Evolutionary conservation across 345 rosid species (phyloP).

Genomic region (Euphorbia tirucalli): DNA sequence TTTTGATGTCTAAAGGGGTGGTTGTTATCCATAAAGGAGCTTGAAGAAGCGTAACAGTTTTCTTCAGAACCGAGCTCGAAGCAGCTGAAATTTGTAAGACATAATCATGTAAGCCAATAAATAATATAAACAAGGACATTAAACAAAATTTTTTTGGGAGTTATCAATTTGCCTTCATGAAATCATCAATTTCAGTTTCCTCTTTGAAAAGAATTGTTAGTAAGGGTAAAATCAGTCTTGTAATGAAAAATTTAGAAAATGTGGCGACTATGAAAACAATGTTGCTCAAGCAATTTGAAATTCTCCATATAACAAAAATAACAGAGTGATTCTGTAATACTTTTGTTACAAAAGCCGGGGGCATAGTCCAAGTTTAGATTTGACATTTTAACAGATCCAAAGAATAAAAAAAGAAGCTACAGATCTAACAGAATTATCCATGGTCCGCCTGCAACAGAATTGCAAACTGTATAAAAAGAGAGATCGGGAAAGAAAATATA

Average conservation of each 20-base stretch:
- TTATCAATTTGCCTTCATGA: neutral
- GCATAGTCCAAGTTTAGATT: neutral
- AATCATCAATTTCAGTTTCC: neutral
- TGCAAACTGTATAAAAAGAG: neutral
- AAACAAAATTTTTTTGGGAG: neutral
- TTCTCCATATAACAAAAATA: neutral
- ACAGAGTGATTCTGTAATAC: neutral
- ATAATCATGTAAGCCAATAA: neutral
- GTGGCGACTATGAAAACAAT: neutral
- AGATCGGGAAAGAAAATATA: neutral
- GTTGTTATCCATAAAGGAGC: constrained; percentile 32
- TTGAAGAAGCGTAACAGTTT: constrained; percentile 32
- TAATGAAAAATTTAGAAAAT: neutral
- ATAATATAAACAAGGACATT: neutral
- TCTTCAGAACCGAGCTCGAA: constrained; percentile 39
- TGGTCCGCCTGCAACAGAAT: neutral
- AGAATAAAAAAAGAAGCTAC: neutral
- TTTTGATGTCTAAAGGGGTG: constrained; percentile 31
- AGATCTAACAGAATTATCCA: neutral
- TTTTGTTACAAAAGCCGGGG: neutral
- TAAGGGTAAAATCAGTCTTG: neutral
- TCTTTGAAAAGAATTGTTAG: neutral
- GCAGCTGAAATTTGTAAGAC: constrained; percentile 36
- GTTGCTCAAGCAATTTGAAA: neutral
- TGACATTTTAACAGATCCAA: neutral